phyloP scores from a whole-genome alignment of 495 filamentous ascomycete genomes.

The Penicillium pancosmium region DNA sequence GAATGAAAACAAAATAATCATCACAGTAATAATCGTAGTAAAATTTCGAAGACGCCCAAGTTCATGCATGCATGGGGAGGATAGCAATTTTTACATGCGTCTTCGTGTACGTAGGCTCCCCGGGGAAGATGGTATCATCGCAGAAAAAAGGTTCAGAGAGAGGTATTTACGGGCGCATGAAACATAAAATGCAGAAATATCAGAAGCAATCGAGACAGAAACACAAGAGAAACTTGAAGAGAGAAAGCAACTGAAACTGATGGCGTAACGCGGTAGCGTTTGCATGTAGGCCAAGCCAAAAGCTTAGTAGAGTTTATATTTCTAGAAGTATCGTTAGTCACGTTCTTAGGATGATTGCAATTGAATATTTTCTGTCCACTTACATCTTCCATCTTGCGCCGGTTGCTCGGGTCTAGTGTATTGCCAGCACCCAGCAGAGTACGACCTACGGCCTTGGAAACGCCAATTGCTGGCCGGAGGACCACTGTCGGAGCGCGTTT shows the following conservation, averaged over 20 bases:
- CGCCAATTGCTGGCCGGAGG: slow-evolving; percentile 85
- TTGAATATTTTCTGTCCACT: slow-evolving; percentile 35
- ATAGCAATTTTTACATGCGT: slow-evolving; percentile 15
- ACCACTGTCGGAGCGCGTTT: slow-evolving; percentile 87
- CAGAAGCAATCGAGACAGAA: slow-evolving; percentile 7
- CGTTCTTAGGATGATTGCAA: slow-evolving; percentile 19
- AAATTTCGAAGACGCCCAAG: background rate
- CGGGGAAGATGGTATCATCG: slow-evolving; percentile 18
- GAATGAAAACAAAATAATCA: background rate
- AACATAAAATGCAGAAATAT: background rate
- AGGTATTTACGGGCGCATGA: slow-evolving; percentile 17
- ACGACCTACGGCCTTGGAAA: slow-evolving; percentile 85
- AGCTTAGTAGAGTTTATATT: background rate
- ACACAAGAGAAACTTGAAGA: background rate
- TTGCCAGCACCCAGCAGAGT: slow-evolving; percentile 94
- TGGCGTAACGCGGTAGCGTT: background rate
- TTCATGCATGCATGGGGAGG: slow-evolving; percentile 9
- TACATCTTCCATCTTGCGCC: slow-evolving; percentile 85
- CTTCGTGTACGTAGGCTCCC: slow-evolving; percentile 3
- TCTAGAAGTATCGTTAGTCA: background rate
- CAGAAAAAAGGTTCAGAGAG: slow-evolving; percentile 10
- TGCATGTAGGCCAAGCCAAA: background rate
- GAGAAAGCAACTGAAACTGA: slow-evolving; percentile 3
- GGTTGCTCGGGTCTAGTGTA: slow-evolving; percentile 80
- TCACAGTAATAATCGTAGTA: background rate